Evolutionary conservation across 345 rosid genomes (phyloP), one percentile per base, ranked within the genome.

Genomic region (Lepidium didymum): DNA sequence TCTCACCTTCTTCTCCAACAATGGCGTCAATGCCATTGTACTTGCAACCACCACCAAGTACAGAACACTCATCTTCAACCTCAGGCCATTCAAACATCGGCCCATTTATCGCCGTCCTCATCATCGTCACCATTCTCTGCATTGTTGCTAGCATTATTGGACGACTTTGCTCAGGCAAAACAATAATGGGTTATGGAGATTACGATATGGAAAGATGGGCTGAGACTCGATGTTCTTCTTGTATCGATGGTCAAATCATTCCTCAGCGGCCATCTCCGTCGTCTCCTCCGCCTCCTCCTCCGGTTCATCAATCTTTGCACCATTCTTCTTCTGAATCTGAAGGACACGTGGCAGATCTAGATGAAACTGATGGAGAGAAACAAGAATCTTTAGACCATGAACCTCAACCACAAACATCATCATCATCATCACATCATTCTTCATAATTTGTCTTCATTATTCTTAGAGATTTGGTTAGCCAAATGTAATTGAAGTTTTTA

Each of bases 181-280:
- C 74, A 44, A 80, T 87, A 61, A 49, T 85, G 68, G 88, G 96
- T 0, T 78, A 78, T 8, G 89, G 86, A n/a, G 79, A 80, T 40
- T 83, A 78, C 45, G 86, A 90, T 59, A 50, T 90, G 16, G 97
- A 87, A 76, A 81, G 85, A 51, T 87, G 97, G 92, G 83, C 83
- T 3, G 92, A 90, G 78, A 47, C 67, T 4, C 81, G 82, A 73
- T 90, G 83, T 41, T 68, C 85, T 29, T 76, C 97, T 67, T 87
- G 97, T 77, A 87, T 90, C 51, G 92, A 87, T 53, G 94, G 94
- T n/a, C 74, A 79, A 23, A 74, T 90, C 40, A 72, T 56, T 61
- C 70, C 77, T 12, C 75, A 82, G 0, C 78, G 77, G 6, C 74
- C 65, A 4, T 56, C 63, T 12, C 45, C 72, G 3, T 64, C 69